Evolutionary conservation across 1,139 yeast species (phyloP).

Genomic region (Candida pseudoviswanathii): DNA sequence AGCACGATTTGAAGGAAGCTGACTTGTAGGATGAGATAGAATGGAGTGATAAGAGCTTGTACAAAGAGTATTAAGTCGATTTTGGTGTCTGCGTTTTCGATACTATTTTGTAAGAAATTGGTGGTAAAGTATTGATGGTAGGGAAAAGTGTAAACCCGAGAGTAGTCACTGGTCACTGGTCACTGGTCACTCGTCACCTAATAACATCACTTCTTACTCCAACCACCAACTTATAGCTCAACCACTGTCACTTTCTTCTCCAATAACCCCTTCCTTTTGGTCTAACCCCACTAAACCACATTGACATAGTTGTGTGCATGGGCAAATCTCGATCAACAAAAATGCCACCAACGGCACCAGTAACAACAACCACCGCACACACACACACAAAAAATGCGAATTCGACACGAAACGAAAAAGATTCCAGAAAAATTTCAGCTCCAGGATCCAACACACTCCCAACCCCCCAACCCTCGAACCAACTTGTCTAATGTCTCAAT

Average conservation of each 20-base stretch:
- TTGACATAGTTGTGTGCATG: not conserved
- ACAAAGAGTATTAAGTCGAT: too few species aligned
- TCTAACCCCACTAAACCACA: too few species aligned
- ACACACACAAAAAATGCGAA: not conserved
- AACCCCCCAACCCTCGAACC: not conserved
- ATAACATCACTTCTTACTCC: too few species aligned
- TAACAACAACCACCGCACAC: not conserved
- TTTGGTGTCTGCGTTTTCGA: too few species aligned
- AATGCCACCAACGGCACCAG: not conserved
- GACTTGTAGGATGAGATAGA: not conserved
- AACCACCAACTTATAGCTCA: too few species aligned
- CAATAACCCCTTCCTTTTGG: too few species aligned
- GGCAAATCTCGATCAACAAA: not conserved
- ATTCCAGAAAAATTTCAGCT: not conserved
- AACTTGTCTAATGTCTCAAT: constrained; percentile 65
- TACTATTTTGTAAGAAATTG: not conserved
- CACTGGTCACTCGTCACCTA: too few species aligned
- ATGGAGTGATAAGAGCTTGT: too few species aligned
- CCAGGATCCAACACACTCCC: not conserved
- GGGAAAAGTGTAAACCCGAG: too few species aligned
- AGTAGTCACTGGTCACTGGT: too few species aligned
- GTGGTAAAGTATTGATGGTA: too few species aligned
- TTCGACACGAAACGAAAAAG: not conserved
- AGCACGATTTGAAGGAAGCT: not conserved
- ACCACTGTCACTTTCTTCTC: not conserved